Evolutionary conservation across 768 basidiomycete genomes (phyloP).

Genomic region (Boletus rufocinnamomeus): DNA sequence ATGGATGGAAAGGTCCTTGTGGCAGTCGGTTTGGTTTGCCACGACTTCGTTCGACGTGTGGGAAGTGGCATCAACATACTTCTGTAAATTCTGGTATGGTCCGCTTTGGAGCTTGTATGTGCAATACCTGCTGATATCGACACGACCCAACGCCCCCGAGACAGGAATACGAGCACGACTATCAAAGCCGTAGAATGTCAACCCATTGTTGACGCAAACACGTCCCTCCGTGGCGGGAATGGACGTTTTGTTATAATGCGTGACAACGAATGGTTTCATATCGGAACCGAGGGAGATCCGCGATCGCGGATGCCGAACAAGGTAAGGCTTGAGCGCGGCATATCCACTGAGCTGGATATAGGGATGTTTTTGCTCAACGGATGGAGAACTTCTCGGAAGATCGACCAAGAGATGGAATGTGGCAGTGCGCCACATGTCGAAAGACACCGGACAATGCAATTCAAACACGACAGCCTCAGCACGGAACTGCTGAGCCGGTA

Average conservation of each 20-base stretch:
- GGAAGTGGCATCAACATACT: conserved; percentile 35
- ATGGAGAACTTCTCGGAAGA: too few species aligned
- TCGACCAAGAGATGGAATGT: too few species aligned
- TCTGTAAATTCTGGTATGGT: conserved; percentile 40
- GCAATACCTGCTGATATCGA: conserved; percentile 28
- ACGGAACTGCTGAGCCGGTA: too few species aligned
- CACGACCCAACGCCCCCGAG: conserved; percentile 14
- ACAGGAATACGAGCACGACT: conserved; percentile 13
- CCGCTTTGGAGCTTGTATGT: conserved; percentile 35
- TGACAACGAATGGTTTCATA: conserved; percentile 22
- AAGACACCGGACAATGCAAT: too few species aligned
- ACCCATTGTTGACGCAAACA: conserved; percentile 38
- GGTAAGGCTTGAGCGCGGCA: too few species aligned
- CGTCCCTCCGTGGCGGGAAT: conserved; percentile 16
- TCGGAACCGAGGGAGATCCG: conserved; percentile 12
- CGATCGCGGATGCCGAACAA: too few species aligned
- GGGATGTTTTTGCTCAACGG: too few species aligned
- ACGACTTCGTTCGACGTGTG: conserved; percentile 48
- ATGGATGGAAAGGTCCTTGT: conserved; percentile 11
- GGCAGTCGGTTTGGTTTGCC: conserved; percentile 44
- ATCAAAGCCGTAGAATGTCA: conserved; percentile 37
- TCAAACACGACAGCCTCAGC: too few species aligned
- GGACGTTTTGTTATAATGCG: conserved; percentile 15
- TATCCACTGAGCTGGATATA: too few species aligned
- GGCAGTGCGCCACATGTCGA: too few species aligned